Evolutionary conservation across 2,329 filamentous ascomycete genomes (phyloP).

Genomic region (Eutypella sp.): DNA sequence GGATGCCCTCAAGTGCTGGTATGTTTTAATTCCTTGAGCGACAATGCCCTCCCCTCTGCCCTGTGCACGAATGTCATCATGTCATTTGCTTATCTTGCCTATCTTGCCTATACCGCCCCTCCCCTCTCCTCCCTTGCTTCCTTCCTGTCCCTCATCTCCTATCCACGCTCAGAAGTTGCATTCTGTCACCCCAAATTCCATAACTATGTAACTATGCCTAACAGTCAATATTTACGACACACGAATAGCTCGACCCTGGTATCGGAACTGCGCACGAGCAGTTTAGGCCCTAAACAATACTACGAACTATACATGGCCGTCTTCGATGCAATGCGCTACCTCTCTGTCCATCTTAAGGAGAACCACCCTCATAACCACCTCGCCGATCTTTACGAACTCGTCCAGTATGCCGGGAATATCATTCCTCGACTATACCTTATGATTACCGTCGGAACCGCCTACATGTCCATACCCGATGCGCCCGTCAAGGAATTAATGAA

Average conservation of each 20-base stretch:
- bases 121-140: background rate
- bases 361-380: slow-evolving; percentile 97
- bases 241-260: slow-evolving; percentile 97
- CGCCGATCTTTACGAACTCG: slow-evolving; percentile 94
- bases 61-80: slow-evolving; percentile 8
- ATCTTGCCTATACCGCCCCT: background rate
- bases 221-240: no score
- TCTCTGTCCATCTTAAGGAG: slow-evolving; percentile 93
- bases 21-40: slow-evolving; percentile 34
- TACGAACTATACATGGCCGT: slow-evolving; percentile 99
- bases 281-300: slow-evolving; percentile 97
- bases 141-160: background rate
- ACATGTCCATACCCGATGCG: slow-evolving; percentile 97
- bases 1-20: slow-evolving; percentile 99
- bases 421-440: slow-evolving; percentile 94
- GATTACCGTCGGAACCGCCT: slow-evolving; percentile 98
- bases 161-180: background rate
- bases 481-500: slow-evolving; percentile 99
- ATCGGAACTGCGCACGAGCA: slow-evolving; percentile 96
- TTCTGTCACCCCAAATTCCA: slow-evolving; percentile 4
- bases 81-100: no score
- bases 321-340: slow-evolving; percentile 93
- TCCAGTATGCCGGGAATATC: slow-evolving; percentile 98
- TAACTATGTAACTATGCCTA: slow-evolving; percentile 21
- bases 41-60: slow-evolving; percentile 1